A percentile compares a stretch with the other conserved stretches of the same genome.
phyloP scores from a whole-genome alignment of 208 protist genomes.

The Herpetomonas tarakana region DNA sequence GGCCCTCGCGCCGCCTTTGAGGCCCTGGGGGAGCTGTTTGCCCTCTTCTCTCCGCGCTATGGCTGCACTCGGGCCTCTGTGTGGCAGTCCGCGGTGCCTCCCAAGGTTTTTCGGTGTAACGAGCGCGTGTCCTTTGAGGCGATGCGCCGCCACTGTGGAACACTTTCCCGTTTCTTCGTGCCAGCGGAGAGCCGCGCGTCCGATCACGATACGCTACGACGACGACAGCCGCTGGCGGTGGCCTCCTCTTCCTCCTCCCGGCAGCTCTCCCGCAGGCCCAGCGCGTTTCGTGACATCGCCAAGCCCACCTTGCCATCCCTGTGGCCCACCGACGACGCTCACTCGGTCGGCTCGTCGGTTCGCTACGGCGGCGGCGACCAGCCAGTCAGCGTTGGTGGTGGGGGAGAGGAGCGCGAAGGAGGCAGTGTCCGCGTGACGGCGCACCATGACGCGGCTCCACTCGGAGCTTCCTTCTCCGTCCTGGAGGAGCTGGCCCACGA shows the following conservation, averaged over 20 bases:
- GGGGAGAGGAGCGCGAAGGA: too few relatives aligned
- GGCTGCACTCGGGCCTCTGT: slow-evolving; percentile 21
- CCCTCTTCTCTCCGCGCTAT: slow-evolving; percentile 30
- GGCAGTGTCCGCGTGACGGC: not conserved
- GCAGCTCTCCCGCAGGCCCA: not conserved
- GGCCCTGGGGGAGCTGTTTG: slow-evolving; percentile 55
- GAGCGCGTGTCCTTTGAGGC: not conserved
- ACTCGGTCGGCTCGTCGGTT: not conserved
- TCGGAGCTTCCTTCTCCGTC: not conserved
- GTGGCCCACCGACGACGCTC: not conserved
- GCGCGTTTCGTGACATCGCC: not conserved
- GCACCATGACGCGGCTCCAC: not conserved
- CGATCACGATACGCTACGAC: not conserved
- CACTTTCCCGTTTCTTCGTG: slow-evolving; percentile 40
- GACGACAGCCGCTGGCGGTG: not conserved
- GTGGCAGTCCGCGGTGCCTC: slow-evolving; percentile 21
- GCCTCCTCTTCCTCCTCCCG: not conserved
- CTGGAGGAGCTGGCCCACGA: not conserved
- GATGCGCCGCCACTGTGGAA: slow-evolving; percentile 5
- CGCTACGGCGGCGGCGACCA: too few relatives aligned
- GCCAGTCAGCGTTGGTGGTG: too few relatives aligned
- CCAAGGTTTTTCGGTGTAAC: slow-evolving; percentile 18
- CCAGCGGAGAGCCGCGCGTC: slow-evolving; percentile 6
- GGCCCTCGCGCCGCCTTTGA: slow-evolving; percentile 30
- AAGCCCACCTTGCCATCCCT: not conserved